Conservation (phyloP, 495 filamentous ascomycete species). For the Penicillium ochrochloron region DNA sequence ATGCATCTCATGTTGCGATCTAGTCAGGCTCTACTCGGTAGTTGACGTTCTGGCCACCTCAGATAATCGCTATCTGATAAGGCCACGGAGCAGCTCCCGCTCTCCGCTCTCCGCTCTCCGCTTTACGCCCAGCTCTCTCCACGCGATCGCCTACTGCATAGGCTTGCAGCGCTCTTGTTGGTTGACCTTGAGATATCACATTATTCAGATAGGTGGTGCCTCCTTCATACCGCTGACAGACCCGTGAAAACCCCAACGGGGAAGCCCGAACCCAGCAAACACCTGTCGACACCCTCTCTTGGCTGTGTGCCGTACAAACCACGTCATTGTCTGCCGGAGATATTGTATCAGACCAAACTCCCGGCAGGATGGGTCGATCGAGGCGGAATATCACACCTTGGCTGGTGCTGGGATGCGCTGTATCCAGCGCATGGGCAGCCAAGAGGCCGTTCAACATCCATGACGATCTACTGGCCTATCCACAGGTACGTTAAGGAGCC, state of each 20-base stretch:
- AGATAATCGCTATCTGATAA: conserved; percentile 32
- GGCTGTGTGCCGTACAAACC: background rate
- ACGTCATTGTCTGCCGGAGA: background rate
- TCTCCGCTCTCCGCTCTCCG: conserved; percentile 26
- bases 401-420: conserved; percentile 42
- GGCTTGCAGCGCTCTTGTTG: background rate
- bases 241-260: background rate
- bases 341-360: background rate
- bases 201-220: background rate
- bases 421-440: conserved; percentile 51
- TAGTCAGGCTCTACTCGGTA: no score
- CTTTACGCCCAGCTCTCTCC: conserved; percentile 4
- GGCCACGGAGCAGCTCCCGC: conserved; percentile 39
- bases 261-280: background rate
- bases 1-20: no score
- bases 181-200: background rate
- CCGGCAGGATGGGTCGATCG: conserved; percentile 34
- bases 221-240: background rate
- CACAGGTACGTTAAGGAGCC: conserved; percentile 66
- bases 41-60: no score
- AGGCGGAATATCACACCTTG: conserved; percentile 32
- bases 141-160: conserved; percentile 10
- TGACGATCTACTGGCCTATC: conserved; percentile 90
- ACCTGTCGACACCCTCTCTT: background rate
- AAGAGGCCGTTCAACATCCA: conserved; percentile 76